Percentiles rank a stretch among this genome's conserved stretches.
phyloP scores from a whole-genome alignment of 306 rosid genomes.

The Citrullus colocynthis region DNA sequence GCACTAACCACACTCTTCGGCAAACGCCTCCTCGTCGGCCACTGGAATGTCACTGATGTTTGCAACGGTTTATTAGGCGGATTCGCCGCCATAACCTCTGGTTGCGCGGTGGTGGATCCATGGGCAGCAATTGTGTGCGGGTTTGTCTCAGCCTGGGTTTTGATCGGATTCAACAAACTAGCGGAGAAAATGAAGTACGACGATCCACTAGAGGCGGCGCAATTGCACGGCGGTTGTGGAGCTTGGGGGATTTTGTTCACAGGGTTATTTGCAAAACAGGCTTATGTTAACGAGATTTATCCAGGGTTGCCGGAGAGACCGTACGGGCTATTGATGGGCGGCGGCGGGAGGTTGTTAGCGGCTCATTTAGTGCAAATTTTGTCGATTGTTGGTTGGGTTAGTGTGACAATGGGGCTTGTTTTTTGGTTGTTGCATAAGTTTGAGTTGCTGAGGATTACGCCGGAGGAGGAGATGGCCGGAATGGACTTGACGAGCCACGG shows the following conservation, averaged over 20 bases:
- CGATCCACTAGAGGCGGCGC: constrained; percentile 52
- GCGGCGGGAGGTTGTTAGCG: constrained; percentile 31
- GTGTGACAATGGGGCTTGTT: constrained; percentile 34
- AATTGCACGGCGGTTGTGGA: constrained; percentile 55
- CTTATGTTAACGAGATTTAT: constrained; percentile 33
- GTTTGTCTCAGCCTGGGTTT: constrained; percentile 44
- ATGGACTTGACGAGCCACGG: constrained; percentile 54
- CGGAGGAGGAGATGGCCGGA: constrained; percentile 44
- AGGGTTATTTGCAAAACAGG: constrained; percentile 32
- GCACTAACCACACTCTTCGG: constrained; percentile 41
- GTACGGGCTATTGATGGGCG: constrained; percentile 40
- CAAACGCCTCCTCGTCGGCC: constrained; percentile 30
- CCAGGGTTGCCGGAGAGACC: constrained; percentile 28
- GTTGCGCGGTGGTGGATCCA: constrained; percentile 49
- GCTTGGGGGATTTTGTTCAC: constrained; percentile 48
- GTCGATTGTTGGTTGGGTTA: constrained; percentile 30
- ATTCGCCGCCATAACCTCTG: constrained; percentile 43
- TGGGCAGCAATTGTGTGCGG: constrained; percentile 64
- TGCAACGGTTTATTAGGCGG: constrained; percentile 58
- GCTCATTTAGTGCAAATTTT: constrained; percentile 39
- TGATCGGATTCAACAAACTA: constrained; percentile 31
- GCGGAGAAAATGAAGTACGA: constrained; percentile 38
- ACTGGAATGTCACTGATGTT: constrained; percentile 46
- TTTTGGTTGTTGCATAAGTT: constrained; percentile 35
- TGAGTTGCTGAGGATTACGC: constrained; percentile 24